Base-by-base conservation (phyloP, 2,329 filamentous ascomycete genomes). In the Podosphaera xanthii region DNA sequence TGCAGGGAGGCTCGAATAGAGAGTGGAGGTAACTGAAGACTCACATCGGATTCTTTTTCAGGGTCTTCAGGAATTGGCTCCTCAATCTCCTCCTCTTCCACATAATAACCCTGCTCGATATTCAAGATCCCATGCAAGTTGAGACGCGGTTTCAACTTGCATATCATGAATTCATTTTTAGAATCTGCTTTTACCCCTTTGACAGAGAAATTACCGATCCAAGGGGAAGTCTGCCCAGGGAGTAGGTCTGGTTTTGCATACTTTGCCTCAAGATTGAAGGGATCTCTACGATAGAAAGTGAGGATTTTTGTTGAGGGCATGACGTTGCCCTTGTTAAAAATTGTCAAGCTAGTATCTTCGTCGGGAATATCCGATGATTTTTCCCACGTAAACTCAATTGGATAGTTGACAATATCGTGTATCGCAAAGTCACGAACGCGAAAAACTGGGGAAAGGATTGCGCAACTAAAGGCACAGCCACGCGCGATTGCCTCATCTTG, bases 221-320 rank as follows among this genome's bases (percentile, higher is more conserved):
- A 97, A 55, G 92, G 87, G 71, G 88, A 87, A 62, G 84, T 78
- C 78, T 91, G 94, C 68, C 90, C 89, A 22, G 92, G 92, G 7
- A 98, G 82, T 59, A 78, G 73, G 53, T 94, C 88, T 30, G 90
- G 86, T 69, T 91, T 86, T 63, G 86, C 84, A 70, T 98, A 98
- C 67, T 86, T 84, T 61, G 92, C 92, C 76, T 98, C 92, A 58
- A 98, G 79, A 70, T 96, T 90, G 71, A 97, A 98, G 54, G 89
- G 80, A 74, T 97, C 88, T 77, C 97, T 97, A 67, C 92, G 85
- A 79, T 97, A 98, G 77, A 98, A 98, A 46, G 92, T 98, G 59
- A 98, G 82, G 65, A 98, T 97, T 80, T 98, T 98, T 64, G 92
- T 98, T 4, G 91, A 97, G 59, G 92, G 92, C 78, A 98, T 84